Evolutionary conservation across 345 rosid species (phyloP), one percentile per base, ranked within the genome.

Genomic region (Limnanthes douglasii): DNA sequence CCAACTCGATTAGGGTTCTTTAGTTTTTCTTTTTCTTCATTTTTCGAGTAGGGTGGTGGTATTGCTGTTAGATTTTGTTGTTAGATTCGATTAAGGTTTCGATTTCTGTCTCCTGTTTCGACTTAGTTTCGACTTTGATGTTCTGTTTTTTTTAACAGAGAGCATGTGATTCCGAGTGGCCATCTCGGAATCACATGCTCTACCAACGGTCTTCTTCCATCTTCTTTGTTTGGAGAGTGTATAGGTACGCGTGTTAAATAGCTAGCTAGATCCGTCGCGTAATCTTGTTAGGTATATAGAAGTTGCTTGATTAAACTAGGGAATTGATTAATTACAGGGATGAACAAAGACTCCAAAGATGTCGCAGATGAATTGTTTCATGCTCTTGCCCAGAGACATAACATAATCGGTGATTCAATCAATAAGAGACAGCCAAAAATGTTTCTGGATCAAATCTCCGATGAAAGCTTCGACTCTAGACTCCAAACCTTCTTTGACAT

Each of bases 401-500:
- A 69, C 45, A 64, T 81, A 27, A 31, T 24, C 10, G 77, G 81
- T 0, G 94, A 86, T 41, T 62, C 64, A 13, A 73, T 86, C 46
- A 64, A 64, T 59, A 82, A 72, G 37, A 61, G 33, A 1, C 85
- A 75, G 61, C 86, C 81, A 16, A 64, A 57, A 35, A 32, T 43
- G 22, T 81, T 86, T 34, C 81, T 94, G 96, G 92, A 81, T 8
- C 81, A 81, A 12, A 60, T 86, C 14, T 52, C 83, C 19, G 84
- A 81, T 31, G 92, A 81, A 39, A 86, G 96, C 60, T 86, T 86
- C 31, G 96, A 81, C 35, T 66, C 96, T 24, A 66, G 84, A 62
- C 96, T 86, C 25, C 92, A 78, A 46, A 72, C 60, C 29, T 86
- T 81, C 62, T 86, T 86, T 48, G 94, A 74, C 84, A 86, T 86